These are phyloP conservation scores for Didymella pomorum DNA, from an alignment of 2,329 filamentous ascomycete genomes.

Conservation along the genomic window DNA sequence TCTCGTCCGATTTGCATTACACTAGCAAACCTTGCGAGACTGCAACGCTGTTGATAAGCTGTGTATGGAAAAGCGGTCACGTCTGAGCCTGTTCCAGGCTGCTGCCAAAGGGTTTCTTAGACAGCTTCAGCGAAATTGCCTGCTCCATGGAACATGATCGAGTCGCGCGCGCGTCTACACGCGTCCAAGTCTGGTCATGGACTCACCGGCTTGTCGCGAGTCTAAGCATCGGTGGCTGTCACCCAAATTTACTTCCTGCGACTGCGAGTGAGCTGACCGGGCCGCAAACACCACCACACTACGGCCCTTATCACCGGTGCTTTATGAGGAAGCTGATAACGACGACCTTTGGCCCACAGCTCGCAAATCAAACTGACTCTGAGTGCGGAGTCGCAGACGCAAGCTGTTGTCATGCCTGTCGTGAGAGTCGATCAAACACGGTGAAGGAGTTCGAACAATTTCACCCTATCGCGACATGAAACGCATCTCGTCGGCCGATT, in stretches of 20 bases:
- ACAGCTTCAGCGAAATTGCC: conserved; percentile 1
- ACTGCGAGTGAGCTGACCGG: conserved; percentile 25
- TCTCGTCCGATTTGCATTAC: conserved; percentile 25
- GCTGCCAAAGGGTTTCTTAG: background rate
- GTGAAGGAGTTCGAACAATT: conserved; percentile 1
- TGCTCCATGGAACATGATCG: conserved; percentile 4
- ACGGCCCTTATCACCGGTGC: conserved; percentile 20
- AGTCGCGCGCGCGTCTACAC: conserved; percentile 24
- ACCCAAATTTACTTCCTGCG: conserved; percentile 25
- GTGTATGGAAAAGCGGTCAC: conserved; percentile 10
- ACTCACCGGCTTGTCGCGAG: conserved; percentile 11
- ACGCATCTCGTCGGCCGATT: conserved; percentile 23
- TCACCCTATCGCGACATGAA: conserved; percentile 29
- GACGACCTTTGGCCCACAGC: background rate
- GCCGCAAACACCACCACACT: conserved; percentile 15
- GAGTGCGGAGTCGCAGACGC: background rate
- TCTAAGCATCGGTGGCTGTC: conserved; percentile 27
- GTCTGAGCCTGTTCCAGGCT: conserved; percentile 18
- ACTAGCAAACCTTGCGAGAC: conserved; percentile 32
- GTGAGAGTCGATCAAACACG: conserved; percentile 18
- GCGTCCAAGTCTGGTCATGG: conserved; percentile 15
- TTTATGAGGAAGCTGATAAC: conserved; percentile 4
- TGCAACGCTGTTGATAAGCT: conserved; percentile 8
- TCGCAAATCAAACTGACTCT: background rate
- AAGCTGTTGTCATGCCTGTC: background rate